Conservation (phyloP, 805 yeast species). For the Candida maesae region DNA sequence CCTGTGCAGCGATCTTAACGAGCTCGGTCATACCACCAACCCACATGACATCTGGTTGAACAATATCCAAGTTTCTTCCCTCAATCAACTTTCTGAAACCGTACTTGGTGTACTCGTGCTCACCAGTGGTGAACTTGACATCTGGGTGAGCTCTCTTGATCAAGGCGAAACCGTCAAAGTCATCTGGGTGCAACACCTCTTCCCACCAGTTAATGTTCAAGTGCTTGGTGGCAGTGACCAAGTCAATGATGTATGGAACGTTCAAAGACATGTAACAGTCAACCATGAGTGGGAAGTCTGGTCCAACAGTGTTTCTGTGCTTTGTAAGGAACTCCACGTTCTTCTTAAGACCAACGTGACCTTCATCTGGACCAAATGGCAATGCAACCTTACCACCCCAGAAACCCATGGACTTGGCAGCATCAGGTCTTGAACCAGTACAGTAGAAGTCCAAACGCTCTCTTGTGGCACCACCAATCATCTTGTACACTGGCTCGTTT, state of each 20-base stretch:
- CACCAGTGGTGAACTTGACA: conserved; percentile 49
- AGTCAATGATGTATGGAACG: conserved; percentile 44
- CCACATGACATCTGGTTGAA: conserved; percentile 54
- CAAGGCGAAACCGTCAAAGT: conserved; percentile 43
- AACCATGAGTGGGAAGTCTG: conserved; percentile 50
- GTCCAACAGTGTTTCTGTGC: conserved; percentile 45
- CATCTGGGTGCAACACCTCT: conserved; percentile 50
- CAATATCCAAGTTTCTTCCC: conserved; percentile 43
- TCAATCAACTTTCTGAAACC: conserved; percentile 49
- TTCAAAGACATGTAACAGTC: conserved; percentile 51
- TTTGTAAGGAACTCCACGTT: conserved; percentile 42
- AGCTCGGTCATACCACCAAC: conserved; percentile 50
- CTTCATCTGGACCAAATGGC: conserved; percentile 49
- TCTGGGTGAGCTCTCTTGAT: conserved; percentile 45
- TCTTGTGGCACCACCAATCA: conserved; percentile 49
- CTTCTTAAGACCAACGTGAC: conserved; percentile 42
- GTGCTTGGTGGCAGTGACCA: conserved; percentile 41
- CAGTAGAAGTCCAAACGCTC: conserved; percentile 45
- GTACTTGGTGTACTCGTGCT: conserved; percentile 48
- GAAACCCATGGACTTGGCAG: conserved; percentile 48
- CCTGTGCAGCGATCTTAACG: conserved; percentile 43
- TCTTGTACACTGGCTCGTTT: conserved; percentile 47
- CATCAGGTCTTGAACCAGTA: conserved; percentile 44
- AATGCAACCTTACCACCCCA: conserved; percentile 53
- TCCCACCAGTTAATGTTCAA: conserved; percentile 51